phyloP scores from a whole-genome alignment of 805 yeast species.

The Candida krabiensis region DNA sequence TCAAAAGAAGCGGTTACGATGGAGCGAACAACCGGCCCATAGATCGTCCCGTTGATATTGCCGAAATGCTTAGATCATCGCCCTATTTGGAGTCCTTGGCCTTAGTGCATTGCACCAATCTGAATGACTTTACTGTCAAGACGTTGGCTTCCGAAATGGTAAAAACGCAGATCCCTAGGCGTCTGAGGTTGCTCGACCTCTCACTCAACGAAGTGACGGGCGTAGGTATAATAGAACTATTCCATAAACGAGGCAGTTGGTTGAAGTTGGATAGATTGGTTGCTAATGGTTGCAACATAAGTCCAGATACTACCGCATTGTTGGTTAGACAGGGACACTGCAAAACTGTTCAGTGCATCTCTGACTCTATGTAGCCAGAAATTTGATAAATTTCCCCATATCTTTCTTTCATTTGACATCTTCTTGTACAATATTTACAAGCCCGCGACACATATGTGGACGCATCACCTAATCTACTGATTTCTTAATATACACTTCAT shows the following conservation, averaged over 20 bases:
- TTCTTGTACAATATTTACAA: too few species aligned
- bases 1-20: slow-evolving; percentile 18
- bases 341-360: slow-evolving; percentile 8
- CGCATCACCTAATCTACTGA: too few species aligned
- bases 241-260: slow-evolving; percentile 23
- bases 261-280: slow-evolving; percentile 15
- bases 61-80: slow-evolving; percentile 10
- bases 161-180: neutral
- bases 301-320: slow-evolving; percentile 17
- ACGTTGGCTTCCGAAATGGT: slow-evolving; percentile 13
- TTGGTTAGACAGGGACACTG: slow-evolving; percentile 16
- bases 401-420: too few species aligned
- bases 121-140: slow-evolving; percentile 21
- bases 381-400: too few species aligned
- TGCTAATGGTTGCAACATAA: slow-evolving; percentile 19
- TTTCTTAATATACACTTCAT: too few species aligned
- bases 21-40: neutral
- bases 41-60: slow-evolving; percentile 11
- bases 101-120: slow-evolving; percentile 18
- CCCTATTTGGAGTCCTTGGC: slow-evolving; percentile 17
- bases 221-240: slow-evolving; percentile 23
- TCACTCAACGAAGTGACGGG: slow-evolving; percentile 25
- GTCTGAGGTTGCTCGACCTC: slow-evolving; percentile 15
- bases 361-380: too few species aligned
- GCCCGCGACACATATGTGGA: too few species aligned